phyloP scores from a whole-genome alignment of 305 asterid genomes.

The Fraxinus ornus region DNA sequence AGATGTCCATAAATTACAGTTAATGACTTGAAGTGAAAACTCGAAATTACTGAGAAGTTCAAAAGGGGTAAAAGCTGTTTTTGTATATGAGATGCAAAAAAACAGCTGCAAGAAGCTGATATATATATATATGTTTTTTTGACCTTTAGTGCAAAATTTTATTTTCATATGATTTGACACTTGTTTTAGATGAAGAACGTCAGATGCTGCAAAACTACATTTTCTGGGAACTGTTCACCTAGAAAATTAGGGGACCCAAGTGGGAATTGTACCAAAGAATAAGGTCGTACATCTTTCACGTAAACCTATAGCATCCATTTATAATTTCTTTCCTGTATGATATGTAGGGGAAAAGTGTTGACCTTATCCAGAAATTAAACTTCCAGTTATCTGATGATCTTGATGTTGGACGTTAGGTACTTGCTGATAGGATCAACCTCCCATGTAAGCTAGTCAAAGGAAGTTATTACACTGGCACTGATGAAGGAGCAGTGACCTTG shows the following conservation, averaged over 20 bases:
- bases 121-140: not conserved
- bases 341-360: not conserved
- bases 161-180: not conserved
- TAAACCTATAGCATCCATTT: not conserved
- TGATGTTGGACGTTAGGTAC: constrained; percentile 66
- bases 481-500: constrained; percentile 96
- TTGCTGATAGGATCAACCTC: constrained; percentile 86
- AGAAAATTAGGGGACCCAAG: not conserved
- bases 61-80: not conserved
- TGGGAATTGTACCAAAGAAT: not conserved
- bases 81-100: not conserved
- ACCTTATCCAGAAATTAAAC: constrained; percentile 7
- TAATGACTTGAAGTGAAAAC: not conserved
- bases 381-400: constrained; percentile 23
- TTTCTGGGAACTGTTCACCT: not conserved
- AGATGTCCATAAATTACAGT: not conserved
- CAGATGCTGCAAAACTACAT: not conserved
- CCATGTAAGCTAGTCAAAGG: constrained; percentile 97
- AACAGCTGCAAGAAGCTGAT: not conserved
- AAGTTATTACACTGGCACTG: constrained; percentile 93
- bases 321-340: not conserved
- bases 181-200: not conserved
- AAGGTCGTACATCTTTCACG: not conserved
- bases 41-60: not conserved
- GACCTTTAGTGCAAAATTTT: not conserved